A percentile compares a stretch with the other conserved stretches of the same genome.
Evolutionary conservation across 495 filamentous ascomycete genomes (phyloP).

Genomic region (Podospora conica): DNA sequence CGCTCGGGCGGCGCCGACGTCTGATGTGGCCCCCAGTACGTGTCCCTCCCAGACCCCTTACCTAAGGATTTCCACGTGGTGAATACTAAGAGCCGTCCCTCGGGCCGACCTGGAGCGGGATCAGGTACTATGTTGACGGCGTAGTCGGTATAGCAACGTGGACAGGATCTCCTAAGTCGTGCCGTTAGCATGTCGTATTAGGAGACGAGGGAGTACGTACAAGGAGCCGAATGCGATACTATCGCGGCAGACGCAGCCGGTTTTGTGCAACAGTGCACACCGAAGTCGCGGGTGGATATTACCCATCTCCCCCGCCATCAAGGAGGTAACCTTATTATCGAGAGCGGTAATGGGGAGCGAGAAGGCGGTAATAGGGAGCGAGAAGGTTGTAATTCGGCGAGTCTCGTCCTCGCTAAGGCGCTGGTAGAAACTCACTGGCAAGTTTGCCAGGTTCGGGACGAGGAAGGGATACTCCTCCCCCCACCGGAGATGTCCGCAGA

Average conservation of each 20-base stretch:
- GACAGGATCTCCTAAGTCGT: slow-evolving; percentile 2
- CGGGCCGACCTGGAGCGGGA: not conserved
- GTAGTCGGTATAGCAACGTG: slow-evolving; percentile 7
- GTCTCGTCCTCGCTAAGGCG: not conserved
- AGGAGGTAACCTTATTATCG: not conserved
- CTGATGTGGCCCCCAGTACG: slow-evolving; percentile 1
- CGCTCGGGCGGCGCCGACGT: not conserved
- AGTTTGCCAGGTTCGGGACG: not conserved
- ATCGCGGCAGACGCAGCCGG: no score
- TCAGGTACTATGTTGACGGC: slow-evolving; percentile 4
- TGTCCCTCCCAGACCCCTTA: not conserved
- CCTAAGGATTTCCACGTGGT: slow-evolving; percentile 8
- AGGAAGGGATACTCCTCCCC: not conserved
- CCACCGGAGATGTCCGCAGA: slow-evolving; percentile 1
- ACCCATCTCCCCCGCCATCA: not conserved
- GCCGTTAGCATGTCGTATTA: no score
- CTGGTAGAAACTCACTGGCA: not conserved
- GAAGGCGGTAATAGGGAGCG: not conserved
- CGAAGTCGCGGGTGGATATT: not conserved
- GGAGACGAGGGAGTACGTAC: no score
- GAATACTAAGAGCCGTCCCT: slow-evolving; percentile 10
- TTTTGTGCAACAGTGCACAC: not conserved
- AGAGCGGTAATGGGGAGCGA: not conserved
- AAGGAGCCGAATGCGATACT: no score
- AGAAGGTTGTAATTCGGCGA: no score